A percentile compares a stretch with the other conserved stretches of the same genome.
These are phyloP conservation scores for Podospora pseudopauciseta DNA, from an alignment of 495 filamentous ascomycete species.

Conservation along the genomic window DNA sequence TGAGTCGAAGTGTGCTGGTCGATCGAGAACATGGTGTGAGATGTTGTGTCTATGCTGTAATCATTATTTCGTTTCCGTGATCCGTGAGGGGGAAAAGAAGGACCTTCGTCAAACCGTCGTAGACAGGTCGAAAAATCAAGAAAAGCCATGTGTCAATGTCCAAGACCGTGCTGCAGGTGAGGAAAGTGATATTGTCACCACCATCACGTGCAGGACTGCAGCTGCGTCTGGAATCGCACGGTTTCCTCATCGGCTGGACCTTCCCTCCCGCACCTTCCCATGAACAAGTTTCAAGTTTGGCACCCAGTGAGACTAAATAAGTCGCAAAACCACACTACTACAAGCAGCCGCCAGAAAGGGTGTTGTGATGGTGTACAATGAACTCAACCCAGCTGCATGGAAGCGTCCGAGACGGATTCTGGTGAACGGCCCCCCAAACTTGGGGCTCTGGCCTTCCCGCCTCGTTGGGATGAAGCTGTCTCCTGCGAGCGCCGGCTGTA, in stretches of 20 bases:
- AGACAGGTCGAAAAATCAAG: not conserved
- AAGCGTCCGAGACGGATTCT: not conserved
- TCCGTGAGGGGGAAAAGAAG: not conserved
- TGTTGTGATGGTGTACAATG: not conserved
- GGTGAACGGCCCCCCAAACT: not conserved
- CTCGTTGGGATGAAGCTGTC: constrained; percentile 3
- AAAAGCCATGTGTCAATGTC: not conserved
- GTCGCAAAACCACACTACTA: too few species aligned
- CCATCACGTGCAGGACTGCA: constrained; percentile 18
- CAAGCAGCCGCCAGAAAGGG: too few species aligned
- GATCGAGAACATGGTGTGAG: not conserved
- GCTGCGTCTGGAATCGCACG: constrained; percentile 16
- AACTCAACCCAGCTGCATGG: not conserved
- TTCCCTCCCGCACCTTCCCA: not conserved
- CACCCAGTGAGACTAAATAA: too few species aligned
- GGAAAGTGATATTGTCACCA: constrained; percentile 2
- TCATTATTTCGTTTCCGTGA: not conserved
- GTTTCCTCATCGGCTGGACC: constrained; percentile 1
- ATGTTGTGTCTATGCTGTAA: not conserved
- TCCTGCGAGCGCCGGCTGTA: constrained; percentile 6
- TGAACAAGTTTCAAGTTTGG: not conserved
- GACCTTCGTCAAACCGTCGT: not conserved
- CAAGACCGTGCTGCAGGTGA: not conserved
- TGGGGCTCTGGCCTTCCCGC: constrained; percentile 1
- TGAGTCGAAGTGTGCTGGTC: too few species aligned